Percentiles rank a stretch among this genome's conserved stretches.
phyloP scores from a whole-genome alignment of 306 rosid species.

The Hippophae tibetana region DNA sequence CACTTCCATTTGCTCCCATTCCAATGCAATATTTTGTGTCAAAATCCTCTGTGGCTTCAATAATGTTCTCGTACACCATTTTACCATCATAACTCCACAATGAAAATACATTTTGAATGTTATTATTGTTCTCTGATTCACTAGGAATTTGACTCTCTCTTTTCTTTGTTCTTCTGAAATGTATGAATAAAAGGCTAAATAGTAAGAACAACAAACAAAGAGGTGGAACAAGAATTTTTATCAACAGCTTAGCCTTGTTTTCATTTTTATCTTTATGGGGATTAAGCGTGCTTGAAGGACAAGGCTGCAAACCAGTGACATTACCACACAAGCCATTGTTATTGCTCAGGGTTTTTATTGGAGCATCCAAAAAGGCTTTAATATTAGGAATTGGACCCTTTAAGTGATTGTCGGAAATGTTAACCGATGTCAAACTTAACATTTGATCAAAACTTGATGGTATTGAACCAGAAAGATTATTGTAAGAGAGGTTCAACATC shows the following conservation, averaged over 20 bases:
- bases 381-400: conserved; percentile 10
- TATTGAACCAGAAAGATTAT: background rate
- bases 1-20: conserved; percentile 11
- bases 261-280: background rate
- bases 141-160: background rate
- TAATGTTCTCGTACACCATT: background rate
- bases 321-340: conserved; percentile 15
- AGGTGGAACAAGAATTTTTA: background rate
- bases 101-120: background rate
- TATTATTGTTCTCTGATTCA: background rate
- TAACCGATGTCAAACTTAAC: background rate
- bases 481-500: background rate
- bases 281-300: background rate
- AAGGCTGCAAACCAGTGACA: conserved; percentile 11
- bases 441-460: background rate
- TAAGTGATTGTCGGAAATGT: conserved; percentile 14
- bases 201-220: background rate
- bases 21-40: conserved; percentile 6
- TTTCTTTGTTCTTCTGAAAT: background rate
- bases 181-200: background rate
- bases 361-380: conserved; percentile 15
- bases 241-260: background rate
- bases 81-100: background rate
- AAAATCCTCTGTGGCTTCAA: conserved; percentile 9
- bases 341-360: background rate